Percentiles rank a stretch among this genome's conserved stretches.
These are phyloP conservation scores for Xylona heveae DNA, from an alignment of 495 filamentous ascomycete genomes.

Conservation along the genomic window DNA sequence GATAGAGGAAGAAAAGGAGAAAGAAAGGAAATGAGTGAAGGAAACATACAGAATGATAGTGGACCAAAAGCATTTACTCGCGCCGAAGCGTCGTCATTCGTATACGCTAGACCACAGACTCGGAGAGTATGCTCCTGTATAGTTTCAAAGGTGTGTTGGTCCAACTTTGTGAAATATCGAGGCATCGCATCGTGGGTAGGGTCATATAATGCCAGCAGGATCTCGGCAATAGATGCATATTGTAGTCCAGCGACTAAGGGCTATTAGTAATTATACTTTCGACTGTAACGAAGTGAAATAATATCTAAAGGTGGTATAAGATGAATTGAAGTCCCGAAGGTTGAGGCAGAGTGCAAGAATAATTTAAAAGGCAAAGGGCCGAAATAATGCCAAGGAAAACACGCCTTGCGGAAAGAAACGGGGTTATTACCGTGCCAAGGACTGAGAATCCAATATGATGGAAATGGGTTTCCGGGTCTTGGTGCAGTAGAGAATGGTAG, in stretches of 20 bases:
- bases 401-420: conserved; percentile 4
- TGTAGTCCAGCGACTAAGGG: not conserved
- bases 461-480: conserved; percentile 6
- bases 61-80: conserved; percentile 20
- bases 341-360: no score
- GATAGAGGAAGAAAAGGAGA: no score
- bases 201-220: conserved; percentile 8
- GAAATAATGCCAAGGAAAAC: conserved; percentile 14
- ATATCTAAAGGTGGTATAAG: no score
- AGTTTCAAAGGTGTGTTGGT: conserved; percentile 4
- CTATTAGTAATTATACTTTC: no score
- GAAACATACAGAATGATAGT: conserved; percentile 17
- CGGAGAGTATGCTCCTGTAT: conserved; percentile 11
- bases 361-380: conserved; percentile 11
- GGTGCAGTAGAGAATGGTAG: conserved; percentile 8
- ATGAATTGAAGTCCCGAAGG: not conserved
- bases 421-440: conserved; percentile 17
- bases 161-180: not conserved
- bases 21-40: not conserved
- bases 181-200: conserved; percentile 2
- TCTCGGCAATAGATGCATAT: not conserved
- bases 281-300: no score
- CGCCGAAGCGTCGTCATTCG: conserved; percentile 15
- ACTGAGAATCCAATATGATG: conserved; percentile 9
- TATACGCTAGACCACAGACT: conserved; percentile 16